Percentiles rank a stretch among this genome's conserved stretches.
phyloP scores from a whole-genome alignment of 2,329 filamentous ascomycete species.

The Coniochaeta sp. region DNA sequence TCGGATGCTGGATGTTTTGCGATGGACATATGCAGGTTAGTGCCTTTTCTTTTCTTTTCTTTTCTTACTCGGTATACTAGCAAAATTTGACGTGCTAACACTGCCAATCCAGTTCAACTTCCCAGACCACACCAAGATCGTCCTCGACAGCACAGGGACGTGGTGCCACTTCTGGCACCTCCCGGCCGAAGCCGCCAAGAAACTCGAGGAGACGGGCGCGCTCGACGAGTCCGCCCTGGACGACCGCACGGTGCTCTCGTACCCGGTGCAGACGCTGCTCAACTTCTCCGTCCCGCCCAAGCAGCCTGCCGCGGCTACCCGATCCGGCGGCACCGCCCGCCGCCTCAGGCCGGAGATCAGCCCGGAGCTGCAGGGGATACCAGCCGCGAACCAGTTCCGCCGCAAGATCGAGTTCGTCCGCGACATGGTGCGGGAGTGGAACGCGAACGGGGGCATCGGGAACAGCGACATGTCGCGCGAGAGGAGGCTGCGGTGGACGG shows the following conservation, averaged over 20 bases:
- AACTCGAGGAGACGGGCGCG: constrained; percentile 57
- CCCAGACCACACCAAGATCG: constrained; percentile 80
- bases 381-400: constrained; percentile 65
- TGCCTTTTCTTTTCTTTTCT: background rate
- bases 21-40: constrained; percentile 70
- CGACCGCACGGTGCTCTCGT: constrained; percentile 63
- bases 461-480: constrained; percentile 53
- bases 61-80: background rate
- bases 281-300: constrained; percentile 52
- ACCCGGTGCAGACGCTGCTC: constrained; percentile 65
- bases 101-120: constrained; percentile 62
- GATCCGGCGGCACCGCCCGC: constrained; percentile 36
- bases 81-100: no score
- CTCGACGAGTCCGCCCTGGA: constrained; percentile 64
- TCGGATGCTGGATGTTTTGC: constrained; percentile 74
- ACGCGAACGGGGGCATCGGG: constrained; percentile 60
- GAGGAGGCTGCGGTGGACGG: constrained; percentile 49
- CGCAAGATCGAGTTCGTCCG: constrained; percentile 69
- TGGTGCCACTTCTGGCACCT: constrained; percentile 75
- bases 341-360: constrained; percentile 51
- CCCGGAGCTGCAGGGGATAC: constrained; percentile 54
- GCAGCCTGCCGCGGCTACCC: constrained; percentile 27
- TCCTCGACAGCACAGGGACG: constrained; percentile 65
- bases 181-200: constrained; percentile 60
- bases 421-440: constrained; percentile 64